Conservation (phyloP, 2,329 filamentous ascomycete species). For the Fusarium gaditjirri region DNA sequence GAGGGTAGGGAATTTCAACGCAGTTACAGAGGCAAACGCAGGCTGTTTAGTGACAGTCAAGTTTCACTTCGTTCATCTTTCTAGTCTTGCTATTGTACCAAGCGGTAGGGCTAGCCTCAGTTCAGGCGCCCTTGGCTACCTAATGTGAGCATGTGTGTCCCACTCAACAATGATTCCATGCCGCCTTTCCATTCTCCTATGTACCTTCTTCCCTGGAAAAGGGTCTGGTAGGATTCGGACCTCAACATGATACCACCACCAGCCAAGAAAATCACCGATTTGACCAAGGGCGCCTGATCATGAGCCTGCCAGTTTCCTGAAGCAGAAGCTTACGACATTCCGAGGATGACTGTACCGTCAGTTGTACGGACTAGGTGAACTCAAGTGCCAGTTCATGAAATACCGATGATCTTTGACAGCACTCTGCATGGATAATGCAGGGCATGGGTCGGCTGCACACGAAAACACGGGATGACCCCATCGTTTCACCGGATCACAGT, state of each 20-base stretch:
- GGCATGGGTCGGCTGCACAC: constrained; percentile 4
- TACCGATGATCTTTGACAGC: constrained; percentile 25
- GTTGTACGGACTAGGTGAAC: neutral
- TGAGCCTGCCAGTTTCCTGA: constrained; percentile 9
- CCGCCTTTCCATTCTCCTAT: constrained; percentile 21
- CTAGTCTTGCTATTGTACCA: constrained; percentile 4
- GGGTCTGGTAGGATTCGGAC: constrained; percentile 16
- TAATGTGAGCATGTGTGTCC: constrained; percentile 16
- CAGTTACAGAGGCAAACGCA: constrained; percentile 11
- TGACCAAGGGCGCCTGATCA: constrained; percentile 7
- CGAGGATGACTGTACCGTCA: constrained; percentile 9
- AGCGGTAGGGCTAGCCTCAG: constrained; percentile 21
- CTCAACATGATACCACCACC: constrained; percentile 29
- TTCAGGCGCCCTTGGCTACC: constrained; percentile 6
- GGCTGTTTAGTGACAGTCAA: neutral
- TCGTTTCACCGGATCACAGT: constrained; percentile 14
- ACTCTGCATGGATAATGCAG: constrained; percentile 15
- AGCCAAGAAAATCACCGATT: constrained; percentile 13
- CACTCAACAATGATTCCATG: constrained; percentile 33
- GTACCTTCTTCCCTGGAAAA: constrained; percentile 19
- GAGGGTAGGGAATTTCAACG: constrained; percentile 6
- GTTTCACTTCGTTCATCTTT: constrained; percentile 23
- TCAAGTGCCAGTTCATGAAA: constrained; percentile 8
- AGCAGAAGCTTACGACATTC: constrained; percentile 36
- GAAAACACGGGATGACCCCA: constrained; percentile 13